Evolutionary conservation across 2,329 filamentous ascomycete genomes (phyloP).

Genomic region (Penicillium sp.): DNA sequence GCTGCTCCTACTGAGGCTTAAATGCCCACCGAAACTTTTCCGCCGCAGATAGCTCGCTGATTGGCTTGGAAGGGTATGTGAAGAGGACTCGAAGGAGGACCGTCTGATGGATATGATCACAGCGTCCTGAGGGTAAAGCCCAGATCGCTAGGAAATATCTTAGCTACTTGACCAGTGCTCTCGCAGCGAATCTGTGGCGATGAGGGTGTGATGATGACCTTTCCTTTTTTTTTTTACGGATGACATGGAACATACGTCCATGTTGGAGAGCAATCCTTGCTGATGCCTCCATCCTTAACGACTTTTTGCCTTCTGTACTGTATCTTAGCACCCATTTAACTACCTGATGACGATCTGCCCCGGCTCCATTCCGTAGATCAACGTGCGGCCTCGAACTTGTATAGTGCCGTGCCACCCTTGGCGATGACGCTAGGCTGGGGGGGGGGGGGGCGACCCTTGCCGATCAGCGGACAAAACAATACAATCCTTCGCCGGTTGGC

Average conservation of each 20-base stretch:
- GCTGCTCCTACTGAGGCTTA: constrained; percentile 35
- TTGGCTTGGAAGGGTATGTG: constrained; percentile 16
- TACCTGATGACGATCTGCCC: constrained; percentile 36
- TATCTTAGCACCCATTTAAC: constrained; percentile 44
- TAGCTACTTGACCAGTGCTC: constrained; percentile 25
- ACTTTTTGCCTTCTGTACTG: constrained; percentile 41
- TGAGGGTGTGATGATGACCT: constrained; percentile 28
- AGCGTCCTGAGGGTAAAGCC: constrained; percentile 10
- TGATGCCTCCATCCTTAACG: constrained; percentile 31
- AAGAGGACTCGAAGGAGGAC: constrained; percentile 1
- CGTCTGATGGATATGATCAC: constrained; percentile 27
- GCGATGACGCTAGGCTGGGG: constrained; percentile 21
- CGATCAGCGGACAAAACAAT: constrained; percentile 22
- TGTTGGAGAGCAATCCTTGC: constrained; percentile 23
- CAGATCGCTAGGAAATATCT: constrained; percentile 22
- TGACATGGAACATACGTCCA: constrained; percentile 23
- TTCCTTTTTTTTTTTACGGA: constrained; percentile 21
- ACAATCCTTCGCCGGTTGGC: constrained; percentile 5
- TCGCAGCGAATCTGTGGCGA: constrained; percentile 16
- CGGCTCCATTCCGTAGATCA: constrained; percentile 16
- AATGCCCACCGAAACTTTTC: constrained; percentile 24
- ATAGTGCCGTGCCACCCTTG: constrained; percentile 1
- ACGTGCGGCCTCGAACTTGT: neutral
- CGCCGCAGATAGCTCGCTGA: constrained; percentile 17
- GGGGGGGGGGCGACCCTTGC: constrained; percentile 24